Evolutionary conservation across 2,329 filamentous ascomycete genomes (phyloP), one percentile per base, ranked within the genome.

Genomic region (Aureobasidium sp.): DNA sequence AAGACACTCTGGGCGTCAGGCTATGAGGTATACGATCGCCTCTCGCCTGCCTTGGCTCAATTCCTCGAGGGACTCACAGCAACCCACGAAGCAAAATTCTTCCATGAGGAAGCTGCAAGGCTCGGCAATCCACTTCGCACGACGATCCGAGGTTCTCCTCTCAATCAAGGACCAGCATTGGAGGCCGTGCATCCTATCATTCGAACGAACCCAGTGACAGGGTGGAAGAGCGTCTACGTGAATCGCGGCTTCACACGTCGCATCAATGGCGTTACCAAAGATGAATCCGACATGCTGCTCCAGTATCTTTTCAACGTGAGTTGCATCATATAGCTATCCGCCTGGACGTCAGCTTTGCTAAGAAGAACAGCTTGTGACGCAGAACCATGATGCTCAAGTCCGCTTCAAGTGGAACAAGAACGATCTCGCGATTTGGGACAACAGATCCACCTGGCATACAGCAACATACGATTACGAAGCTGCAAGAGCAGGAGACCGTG

Each of bases 351-450:
- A 50, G 27, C 53, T 29, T 57, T 24, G 5, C 55, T 59, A 29
- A 59, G 3, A 10, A 20, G 17, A 82, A 37, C 80, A 83, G 67
- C 74, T 69, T n/a, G 66, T 85, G 7, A 73, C 79, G 2, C 82
- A 81, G 1, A 84, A 79, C 7, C 86, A 87, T 46, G 88, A 92
- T 71, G 78, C 87, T 63, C 87, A 90, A 67, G 86, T 83, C 6
- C 80, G 87, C 20, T 84, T 87, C 69, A 79, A 82, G 66, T 88
- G 86, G 86, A 78, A 80, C 47, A 81, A 83, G 65, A 80, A 83
- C 46, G 87, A 87, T 63, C 83, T 89, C 1, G 85, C 85, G 0
- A 80, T 89, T 63, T 89, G 86, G 86, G 86, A 88, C 69, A 88
- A 66, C 39, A 51, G 64, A 48, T 62, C 50, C 7, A 62, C 48